Evolutionary conservation across 2,329 filamentous ascomycete species (phyloP), one percentile per base, ranked within the genome.

Genomic region (Exophiala calicioides): DNA sequence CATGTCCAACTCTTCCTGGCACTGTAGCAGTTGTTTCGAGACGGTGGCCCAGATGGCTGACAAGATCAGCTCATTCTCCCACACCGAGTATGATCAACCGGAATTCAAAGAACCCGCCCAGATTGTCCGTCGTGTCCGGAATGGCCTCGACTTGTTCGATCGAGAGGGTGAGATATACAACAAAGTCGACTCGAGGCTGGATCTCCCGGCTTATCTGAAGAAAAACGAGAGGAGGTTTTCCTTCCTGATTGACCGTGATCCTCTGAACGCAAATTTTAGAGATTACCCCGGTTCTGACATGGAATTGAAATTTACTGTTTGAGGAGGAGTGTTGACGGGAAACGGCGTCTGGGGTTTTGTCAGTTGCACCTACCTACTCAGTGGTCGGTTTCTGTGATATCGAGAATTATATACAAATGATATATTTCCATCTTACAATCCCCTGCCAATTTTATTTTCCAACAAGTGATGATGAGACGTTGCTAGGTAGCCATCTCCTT

Each of bases 21-120:
- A 84, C 62, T 84, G 80, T 68, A 80, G 76, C 39, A 77, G 70
- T 44, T 84, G 81, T 65, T 82, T 82, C 60, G 65, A 70, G 13
- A 82, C 77, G 0, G 63, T 84, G 12, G 68, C 68, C 3, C 74
- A 81, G 60, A 68, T 82, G 55, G 64, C 77, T 34, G 73, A 70
- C 53, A 82, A 82, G 62, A 72, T 82, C 67, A 66, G 69, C 7
- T 75, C 72, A 46, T 81, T 81, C 61, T 79, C 76, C 13, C 79
- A 82, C 58, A 63, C 62, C 6, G 73, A 68, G 62, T 73, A 75
- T 67, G 81, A 82, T 53, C 68, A 67, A 13, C 67, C 72, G 7
- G 59, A 66, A 47, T 81, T 72, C 52, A 69, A 71, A 37, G 67
- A 80, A 47, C 64, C 61, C 32, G 63, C 69, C 29, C 69, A 69